These are phyloP conservation scores for Climacium dendroides DNA, from an alignment of 225 moss, liverwort and hornwort species.

Conservation along the genomic window DNA sequence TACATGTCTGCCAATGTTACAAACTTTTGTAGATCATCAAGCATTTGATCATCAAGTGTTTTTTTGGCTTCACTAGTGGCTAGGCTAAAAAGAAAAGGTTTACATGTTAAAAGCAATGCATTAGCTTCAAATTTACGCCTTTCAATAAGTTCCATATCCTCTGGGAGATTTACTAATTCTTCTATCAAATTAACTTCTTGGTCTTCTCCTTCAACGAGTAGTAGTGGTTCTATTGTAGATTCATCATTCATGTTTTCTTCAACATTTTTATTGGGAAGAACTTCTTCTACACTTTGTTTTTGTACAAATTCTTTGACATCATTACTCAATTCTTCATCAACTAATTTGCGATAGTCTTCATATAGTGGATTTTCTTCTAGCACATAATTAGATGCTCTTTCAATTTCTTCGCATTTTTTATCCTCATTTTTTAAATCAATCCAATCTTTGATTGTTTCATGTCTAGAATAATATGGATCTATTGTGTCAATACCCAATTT, in stretches of 20 bases:
- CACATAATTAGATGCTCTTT: not conserved
- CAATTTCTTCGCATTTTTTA: not conserved
- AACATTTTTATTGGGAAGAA: not conserved
- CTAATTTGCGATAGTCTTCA: not conserved
- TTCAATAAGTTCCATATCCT: not conserved
- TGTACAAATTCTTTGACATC: not conserved
- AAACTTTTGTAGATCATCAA: constrained; percentile 12
- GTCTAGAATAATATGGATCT: not conserved
- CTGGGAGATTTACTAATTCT: not conserved
- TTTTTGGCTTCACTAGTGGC: not conserved
- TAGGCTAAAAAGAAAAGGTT: constrained; percentile 13
- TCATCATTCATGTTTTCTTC: not conserved
- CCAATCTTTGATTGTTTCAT: not conserved
- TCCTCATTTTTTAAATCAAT: not conserved
- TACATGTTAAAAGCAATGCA: not conserved
- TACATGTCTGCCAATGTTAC: not conserved
- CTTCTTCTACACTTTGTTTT: not conserved
- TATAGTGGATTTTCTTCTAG: not conserved
- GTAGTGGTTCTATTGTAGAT: not conserved
- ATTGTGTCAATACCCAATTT: not conserved
- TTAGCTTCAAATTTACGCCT: constrained; percentile 6
- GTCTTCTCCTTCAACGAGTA: not conserved
- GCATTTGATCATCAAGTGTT: not conserved
- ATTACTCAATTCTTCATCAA: not conserved
- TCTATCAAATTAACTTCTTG: not conserved